These are phyloP conservation scores for Plantago major DNA, from an alignment of 257 asterid genomes.

Conservation along the genomic window DNA sequence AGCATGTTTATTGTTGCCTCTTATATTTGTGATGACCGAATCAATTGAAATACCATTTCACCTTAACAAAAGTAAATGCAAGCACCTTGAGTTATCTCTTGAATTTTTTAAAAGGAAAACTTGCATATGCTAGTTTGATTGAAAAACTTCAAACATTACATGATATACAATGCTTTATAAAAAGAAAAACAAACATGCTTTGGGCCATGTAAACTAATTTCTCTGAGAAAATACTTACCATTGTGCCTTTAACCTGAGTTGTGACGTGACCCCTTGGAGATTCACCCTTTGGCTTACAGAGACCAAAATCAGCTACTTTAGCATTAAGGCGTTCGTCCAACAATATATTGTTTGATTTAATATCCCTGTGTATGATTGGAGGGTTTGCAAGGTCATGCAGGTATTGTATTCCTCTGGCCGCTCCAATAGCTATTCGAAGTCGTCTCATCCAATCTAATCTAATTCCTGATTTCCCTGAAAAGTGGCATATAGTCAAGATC, in stretches of 20 bases:
- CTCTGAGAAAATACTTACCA: slow-evolving; percentile 41
- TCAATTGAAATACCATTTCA: no score
- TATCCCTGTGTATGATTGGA: slow-evolving; percentile 90
- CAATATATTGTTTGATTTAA: slow-evolving; percentile 75
- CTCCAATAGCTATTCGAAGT: slow-evolving; percentile 74
- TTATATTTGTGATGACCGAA: no score
- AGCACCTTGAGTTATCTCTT: no score
- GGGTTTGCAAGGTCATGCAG: slow-evolving; percentile 87
- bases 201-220: no score
- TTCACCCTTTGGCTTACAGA: slow-evolving; percentile 68
- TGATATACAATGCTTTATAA: no score
- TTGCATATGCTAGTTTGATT: no score
- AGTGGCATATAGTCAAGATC: not conserved
- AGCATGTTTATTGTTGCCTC: no score
- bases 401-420: slow-evolving; percentile 82
- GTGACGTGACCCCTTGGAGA: slow-evolving; percentile 62
- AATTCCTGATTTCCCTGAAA: slow-evolving; percentile 68
- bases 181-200: no score
- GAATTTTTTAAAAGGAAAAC: no score
- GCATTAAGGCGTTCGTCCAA: slow-evolving; percentile 71
- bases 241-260: slow-evolving; percentile 97
- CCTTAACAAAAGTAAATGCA: no score
- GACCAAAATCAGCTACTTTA: slow-evolving; percentile 94
- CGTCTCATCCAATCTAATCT: slow-evolving; percentile 87
- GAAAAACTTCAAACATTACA: no score